Evolutionary conservation across 1,284 basidiomycete genomes (phyloP).

Genomic region (Ganoderma leucocontextum): DNA sequence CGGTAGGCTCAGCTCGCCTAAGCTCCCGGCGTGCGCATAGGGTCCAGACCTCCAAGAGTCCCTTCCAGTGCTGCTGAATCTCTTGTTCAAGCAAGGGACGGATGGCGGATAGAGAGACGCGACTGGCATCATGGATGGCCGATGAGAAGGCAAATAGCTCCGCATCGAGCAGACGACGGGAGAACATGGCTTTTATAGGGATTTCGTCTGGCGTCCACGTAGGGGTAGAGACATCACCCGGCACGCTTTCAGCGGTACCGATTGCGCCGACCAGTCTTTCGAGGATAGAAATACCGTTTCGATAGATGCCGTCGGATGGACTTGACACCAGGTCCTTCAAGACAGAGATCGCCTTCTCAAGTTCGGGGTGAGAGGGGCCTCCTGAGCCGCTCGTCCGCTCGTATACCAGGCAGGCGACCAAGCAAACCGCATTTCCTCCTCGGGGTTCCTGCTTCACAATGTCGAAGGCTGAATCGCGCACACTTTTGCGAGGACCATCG

Average conservation of each 20-base stretch:
- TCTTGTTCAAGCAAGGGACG: constrained; percentile 53
- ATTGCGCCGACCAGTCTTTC: constrained; percentile 46
- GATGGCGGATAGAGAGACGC: constrained; percentile 41
- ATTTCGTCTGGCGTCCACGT: constrained; percentile 25
- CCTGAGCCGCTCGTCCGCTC: constrained; percentile 11
- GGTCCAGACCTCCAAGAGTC: constrained; percentile 51
- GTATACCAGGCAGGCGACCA: constrained; percentile 50
- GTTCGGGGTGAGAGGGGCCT: background rate
- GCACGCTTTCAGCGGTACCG: constrained; percentile 29
- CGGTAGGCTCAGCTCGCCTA: constrained; percentile 11
- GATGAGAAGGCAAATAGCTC: constrained; percentile 35
- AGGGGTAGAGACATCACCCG: constrained; percentile 14
- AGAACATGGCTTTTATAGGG: constrained; percentile 38
- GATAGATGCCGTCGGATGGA: constrained; percentile 38
- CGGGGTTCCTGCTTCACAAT: constrained; percentile 54
- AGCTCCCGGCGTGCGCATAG: constrained; percentile 34
- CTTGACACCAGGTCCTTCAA: constrained; percentile 49
- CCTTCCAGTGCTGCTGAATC: constrained; percentile 53
- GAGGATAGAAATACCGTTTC: constrained; percentile 51
- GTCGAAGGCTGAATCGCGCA: constrained; percentile 44
- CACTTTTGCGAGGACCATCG: background rate
- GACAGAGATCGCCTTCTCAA: constrained; percentile 47
- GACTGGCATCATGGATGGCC: constrained; percentile 34
- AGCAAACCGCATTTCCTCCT: constrained; percentile 48
- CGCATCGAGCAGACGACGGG: constrained; percentile 39